Evolutionary conservation across 345 rosid species (phyloP), one percentile per base, ranked within the genome.

Genomic region (Salix brachista): DNA sequence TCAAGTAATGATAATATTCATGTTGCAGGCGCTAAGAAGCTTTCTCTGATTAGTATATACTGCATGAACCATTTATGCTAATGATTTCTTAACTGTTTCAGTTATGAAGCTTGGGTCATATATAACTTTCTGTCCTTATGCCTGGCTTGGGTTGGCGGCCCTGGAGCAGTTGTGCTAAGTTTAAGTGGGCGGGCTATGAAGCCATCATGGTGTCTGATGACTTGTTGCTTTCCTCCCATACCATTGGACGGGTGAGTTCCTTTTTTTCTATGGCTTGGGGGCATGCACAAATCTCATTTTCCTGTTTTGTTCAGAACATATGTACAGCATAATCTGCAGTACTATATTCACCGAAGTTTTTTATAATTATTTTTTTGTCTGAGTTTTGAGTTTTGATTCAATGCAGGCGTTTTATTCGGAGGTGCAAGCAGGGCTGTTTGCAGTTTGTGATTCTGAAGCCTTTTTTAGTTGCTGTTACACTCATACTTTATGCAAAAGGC

Each of bases 141-240:
- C 87, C 89, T 94, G 79, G 97, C 95, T 18, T 94, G 98, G 98
- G 98, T 94, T 86, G 98, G 98, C 78, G 97, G 98, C 39, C 97
- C 98, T 72, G 98, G 97, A 73, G 89, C 97, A 4, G 98, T 94
- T 76, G 97, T 92, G 69, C 79, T 94, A 73, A 94, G 98, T 76
- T 88, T 94, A 84, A 92, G 88, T 75, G 97, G 98, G 30, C 88
- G 97, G 62, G 85, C 89, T 70, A 71, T 94, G 75, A 90, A 91
- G 91, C 97, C 98, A 50, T 89, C 96, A 8, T 87, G 86, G 84
- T 86, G 79, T 84, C 85, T 94, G 81, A 91, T 94, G 94, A 92
- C 98, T 26, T 94, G 98, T 82, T 94, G 98, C 85, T 82, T 92
- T 78, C 97, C 95, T 75, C 97, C 97, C 14, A 65, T 91, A 19